phyloP scores from a whole-genome alignment of 1,139 yeast species.

The Meyerozyma elateridarum region DNA sequence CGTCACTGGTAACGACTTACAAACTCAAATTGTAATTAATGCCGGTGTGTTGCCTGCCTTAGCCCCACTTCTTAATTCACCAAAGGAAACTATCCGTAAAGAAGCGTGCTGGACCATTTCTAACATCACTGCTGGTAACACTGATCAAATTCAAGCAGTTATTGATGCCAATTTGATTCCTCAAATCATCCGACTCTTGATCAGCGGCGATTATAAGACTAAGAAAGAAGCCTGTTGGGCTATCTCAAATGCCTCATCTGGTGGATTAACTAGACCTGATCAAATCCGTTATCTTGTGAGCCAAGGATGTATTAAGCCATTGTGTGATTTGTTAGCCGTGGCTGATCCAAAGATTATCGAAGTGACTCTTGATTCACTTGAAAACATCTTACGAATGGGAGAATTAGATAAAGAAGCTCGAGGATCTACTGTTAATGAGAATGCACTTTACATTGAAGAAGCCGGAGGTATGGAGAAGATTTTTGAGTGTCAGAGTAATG shows the following conservation, averaged over 20 bases:
- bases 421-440: constrained; percentile 67
- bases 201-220: constrained; percentile 87
- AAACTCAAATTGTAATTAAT: constrained; percentile 92
- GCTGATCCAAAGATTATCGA: constrained; percentile 92
- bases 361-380: constrained; percentile 92
- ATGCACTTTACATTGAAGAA: constrained; percentile 90
- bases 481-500: constrained; percentile 86
- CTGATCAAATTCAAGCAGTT: constrained; percentile 94
- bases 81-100: constrained; percentile 89
- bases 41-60: constrained; percentile 88
- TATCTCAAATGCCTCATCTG: constrained; percentile 93
- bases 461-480: constrained; percentile 99
- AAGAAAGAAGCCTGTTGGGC: constrained; percentile 99
- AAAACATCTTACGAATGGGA: constrained; percentile 90
- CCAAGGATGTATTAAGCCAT: constrained; percentile 96
- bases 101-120: constrained; percentile 99
- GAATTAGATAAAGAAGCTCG: constrained; percentile 83
- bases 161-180: constrained; percentile 93
- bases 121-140: constrained; percentile 94
- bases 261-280: constrained; percentile 88
- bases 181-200: constrained; percentile 77
- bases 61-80: constrained; percentile 71
- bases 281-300: constrained; percentile 87
- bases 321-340: constrained; percentile 83
- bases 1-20: constrained; percentile 93